Evolutionary conservation across 352 stramenopile species (phyloP).

Genomic region (Globisporangium heterothallicum): DNA sequence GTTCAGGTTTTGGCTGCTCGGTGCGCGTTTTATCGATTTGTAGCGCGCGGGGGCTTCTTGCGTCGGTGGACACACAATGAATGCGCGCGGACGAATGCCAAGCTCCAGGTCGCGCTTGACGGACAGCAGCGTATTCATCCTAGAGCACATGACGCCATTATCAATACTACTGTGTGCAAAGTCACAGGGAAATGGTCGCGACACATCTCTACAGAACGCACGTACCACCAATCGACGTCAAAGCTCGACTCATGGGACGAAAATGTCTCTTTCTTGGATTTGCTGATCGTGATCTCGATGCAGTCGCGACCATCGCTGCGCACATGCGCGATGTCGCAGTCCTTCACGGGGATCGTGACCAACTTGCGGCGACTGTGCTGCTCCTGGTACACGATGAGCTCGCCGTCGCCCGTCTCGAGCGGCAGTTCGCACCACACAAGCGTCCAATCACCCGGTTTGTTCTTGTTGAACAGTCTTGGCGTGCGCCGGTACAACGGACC

Average conservation of each 20-base stretch:
- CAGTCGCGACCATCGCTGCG: slow-evolving; percentile 78
- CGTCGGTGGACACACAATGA: slow-evolving; percentile 54
- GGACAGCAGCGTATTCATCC: slow-evolving; percentile 74
- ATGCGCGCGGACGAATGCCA: slow-evolving; percentile 52
- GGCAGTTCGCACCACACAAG: slow-evolving; percentile 73
- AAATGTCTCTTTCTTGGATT: slow-evolving; percentile 79
- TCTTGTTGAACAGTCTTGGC: slow-evolving; percentile 64
- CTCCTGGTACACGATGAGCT: slow-evolving; percentile 67
- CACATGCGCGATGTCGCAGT: slow-evolving; percentile 77
- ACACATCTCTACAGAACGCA: slow-evolving; percentile 1
- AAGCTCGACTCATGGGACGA: slow-evolving; percentile 80
- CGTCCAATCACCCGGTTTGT: slow-evolving; percentile 70
- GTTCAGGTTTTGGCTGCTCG: slow-evolving; percentile 14
- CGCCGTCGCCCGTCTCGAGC: slow-evolving; percentile 55
- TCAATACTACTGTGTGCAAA: too few species aligned
- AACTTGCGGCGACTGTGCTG: slow-evolving; percentile 43
- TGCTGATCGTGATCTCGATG: slow-evolving; percentile 64
- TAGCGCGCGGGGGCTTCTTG: slow-evolving; percentile 20
- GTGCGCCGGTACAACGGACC: slow-evolving; percentile 68
- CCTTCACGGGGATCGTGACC: slow-evolving; percentile 42
- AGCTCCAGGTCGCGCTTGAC: slow-evolving; percentile 73
- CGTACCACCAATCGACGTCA: slow-evolving; percentile 85
- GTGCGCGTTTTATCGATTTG: slow-evolving; percentile 15
- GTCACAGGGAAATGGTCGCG: too few species aligned
- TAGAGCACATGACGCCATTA: slow-evolving; percentile 10